Percentiles rank a stretch among this genome's conserved stretches.
phyloP scores from a whole-genome alignment of 495 filamentous ascomycete species.

The Penicillium chermesinum region DNA sequence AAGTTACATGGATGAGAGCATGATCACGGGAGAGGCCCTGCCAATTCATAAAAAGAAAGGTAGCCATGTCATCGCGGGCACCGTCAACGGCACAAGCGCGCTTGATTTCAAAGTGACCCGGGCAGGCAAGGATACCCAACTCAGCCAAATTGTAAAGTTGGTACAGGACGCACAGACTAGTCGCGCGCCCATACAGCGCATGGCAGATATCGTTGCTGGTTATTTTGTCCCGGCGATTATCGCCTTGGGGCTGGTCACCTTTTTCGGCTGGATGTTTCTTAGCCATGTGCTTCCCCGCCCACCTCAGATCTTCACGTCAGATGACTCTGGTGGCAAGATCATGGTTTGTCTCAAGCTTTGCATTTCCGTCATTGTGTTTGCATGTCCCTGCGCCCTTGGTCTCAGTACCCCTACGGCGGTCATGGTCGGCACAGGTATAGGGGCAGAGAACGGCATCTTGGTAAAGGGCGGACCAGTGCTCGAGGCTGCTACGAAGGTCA shows the following conservation, averaged over 20 bases:
- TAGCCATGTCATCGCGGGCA: conserved; percentile 81
- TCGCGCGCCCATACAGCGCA: conserved; percentile 87
- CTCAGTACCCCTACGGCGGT: conserved; percentile 94
- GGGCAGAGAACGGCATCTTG: conserved; percentile 94
- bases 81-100: conserved; percentile 88
- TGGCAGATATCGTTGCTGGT: conserved; percentile 87
- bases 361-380: conserved; percentile 98
- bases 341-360: conserved; percentile 98
- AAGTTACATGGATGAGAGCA: conserved; percentile 93
- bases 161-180: conserved; percentile 96
- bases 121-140: conserved; percentile 89
- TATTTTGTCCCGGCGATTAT: conserved; percentile 93
- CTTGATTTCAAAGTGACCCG: conserved; percentile 91
- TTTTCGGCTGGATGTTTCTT: conserved; percentile 90
- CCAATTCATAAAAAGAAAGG: conserved; percentile 85
- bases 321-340: conserved; percentile 75
- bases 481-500: conserved; percentile 88
- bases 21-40: conserved; percentile 97
- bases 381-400: conserved; percentile 92
- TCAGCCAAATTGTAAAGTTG: conserved; percentile 95
- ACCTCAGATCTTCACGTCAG: conserved; percentile 82
- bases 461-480: conserved; percentile 94
- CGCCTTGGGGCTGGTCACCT: conserved; percentile 76
- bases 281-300: conserved; percentile 79
- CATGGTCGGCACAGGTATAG: conserved; percentile 97